Percentiles rank a stretch among this genome's conserved stretches.
phyloP scores from a whole-genome alignment of 1,284 basidiomycete genomes.

The Apiotrichum brassicae region DNA sequence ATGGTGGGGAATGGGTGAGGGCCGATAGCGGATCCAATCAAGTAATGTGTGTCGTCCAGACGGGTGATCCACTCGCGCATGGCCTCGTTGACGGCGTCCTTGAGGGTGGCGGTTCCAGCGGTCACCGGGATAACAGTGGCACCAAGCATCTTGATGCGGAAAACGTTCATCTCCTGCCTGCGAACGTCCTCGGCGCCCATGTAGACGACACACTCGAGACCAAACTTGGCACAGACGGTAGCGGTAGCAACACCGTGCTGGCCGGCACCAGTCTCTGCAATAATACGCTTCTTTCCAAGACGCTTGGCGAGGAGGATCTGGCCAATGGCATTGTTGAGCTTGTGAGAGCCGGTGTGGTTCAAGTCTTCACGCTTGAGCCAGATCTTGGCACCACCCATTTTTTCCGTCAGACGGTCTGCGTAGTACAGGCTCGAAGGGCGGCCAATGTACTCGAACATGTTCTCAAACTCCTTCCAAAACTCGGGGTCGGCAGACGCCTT shows the following conservation, averaged over 20 bases:
- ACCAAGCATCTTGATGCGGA: slow-evolving; percentile 96
- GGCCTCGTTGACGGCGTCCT: slow-evolving; percentile 96
- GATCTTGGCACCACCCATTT: slow-evolving; percentile 81
- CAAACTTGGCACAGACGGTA: slow-evolving; percentile 95
- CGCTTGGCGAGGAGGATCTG: slow-evolving; percentile 89
- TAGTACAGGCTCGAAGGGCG: slow-evolving; percentile 65
- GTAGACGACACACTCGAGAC: slow-evolving; percentile 90
- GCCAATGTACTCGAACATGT: slow-evolving; percentile 85
- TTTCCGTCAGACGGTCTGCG: slow-evolving; percentile 66
- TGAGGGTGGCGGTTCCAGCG: slow-evolving; percentile 89
- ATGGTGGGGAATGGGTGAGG: slow-evolving; percentile 99
- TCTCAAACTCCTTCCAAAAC: slow-evolving; percentile 89
- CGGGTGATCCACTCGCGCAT: slow-evolving; percentile 98
- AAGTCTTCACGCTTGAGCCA: slow-evolving; percentile 73
- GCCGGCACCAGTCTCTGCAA: slow-evolving; percentile 97
- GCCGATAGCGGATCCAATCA: slow-evolving; percentile 94
- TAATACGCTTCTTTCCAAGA: slow-evolving; percentile 92
- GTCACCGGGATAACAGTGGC: slow-evolving; percentile 89
- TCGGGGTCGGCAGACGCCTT: slow-evolving; percentile 76
- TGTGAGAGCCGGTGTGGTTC: slow-evolving; percentile 95
- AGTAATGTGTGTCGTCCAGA: slow-evolving; percentile 86
- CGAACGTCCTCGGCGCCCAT: slow-evolving; percentile 99
- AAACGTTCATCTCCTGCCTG: slow-evolving; percentile 92
- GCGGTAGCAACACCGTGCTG: slow-evolving; percentile 99
- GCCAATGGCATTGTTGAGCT: slow-evolving; percentile 93